Percentiles rank a stretch among this genome's conserved stretches.
phyloP scores from a whole-genome alignment of 1,139 yeast species.

The Protomyces gravidus region DNA sequence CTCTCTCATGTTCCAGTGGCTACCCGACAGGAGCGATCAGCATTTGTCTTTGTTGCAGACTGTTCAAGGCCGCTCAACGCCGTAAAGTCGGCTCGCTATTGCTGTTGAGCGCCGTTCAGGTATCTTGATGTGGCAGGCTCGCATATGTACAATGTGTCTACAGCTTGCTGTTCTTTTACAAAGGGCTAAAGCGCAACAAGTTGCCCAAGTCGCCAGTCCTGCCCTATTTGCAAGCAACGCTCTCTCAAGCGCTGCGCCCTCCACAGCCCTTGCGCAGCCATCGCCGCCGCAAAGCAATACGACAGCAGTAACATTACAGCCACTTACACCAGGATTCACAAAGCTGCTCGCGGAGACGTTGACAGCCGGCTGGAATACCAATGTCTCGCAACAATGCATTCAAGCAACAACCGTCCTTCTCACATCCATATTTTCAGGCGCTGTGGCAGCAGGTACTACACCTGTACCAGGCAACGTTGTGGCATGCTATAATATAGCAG shows the following conservation, averaged over 20 bases:
- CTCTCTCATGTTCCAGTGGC: too few species aligned
- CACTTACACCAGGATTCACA: not conserved
- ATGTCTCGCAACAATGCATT: not conserved
- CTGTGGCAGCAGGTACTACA: not conserved
- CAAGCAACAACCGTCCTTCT: not conserved
- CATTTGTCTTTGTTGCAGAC: too few species aligned
- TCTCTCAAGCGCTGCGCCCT: not conserved
- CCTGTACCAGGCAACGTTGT: conserved; percentile 8
- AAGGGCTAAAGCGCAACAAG: too few species aligned
- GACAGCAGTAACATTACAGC: not conserved
- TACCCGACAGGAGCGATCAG: too few species aligned
- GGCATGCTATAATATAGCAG: conserved; percentile 20
- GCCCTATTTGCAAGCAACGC: not conserved
- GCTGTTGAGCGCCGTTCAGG: too few species aligned
- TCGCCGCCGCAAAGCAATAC: not conserved
- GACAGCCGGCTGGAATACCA: not conserved
- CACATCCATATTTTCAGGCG: not conserved
- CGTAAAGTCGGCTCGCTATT: too few species aligned
- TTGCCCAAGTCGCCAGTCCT: not conserved
- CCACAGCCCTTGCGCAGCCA: not conserved
- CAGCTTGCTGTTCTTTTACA: too few species aligned
- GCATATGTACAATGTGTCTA: too few species aligned
- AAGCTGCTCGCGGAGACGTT: not conserved
- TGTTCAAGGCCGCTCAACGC: too few species aligned
- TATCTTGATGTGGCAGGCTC: too few species aligned